A percentile compares a stretch with the other conserved stretches of the same genome.
phyloP scores from a whole-genome alignment of 2,329 filamentous ascomycete species.

The Parafenestella ontariensis region DNA sequence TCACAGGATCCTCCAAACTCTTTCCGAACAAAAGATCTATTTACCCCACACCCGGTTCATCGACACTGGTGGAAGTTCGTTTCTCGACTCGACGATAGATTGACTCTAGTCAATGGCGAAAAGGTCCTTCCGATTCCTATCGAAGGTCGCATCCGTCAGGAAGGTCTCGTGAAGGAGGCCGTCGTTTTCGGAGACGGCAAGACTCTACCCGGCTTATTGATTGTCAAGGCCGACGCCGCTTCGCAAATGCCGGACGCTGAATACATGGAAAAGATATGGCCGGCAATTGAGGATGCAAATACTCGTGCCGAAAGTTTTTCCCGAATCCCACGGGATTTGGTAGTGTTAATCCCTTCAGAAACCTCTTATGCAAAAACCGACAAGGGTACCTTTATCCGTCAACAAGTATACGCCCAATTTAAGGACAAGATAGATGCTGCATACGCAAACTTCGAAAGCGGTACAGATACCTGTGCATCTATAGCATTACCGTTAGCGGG shows the following conservation, averaged over 20 bases:
- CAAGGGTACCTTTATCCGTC: constrained; percentile 64
- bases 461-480: constrained; percentile 21
- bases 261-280: constrained; percentile 58
- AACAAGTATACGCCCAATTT: constrained; percentile 59
- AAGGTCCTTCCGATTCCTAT: constrained; percentile 58
- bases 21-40: constrained; percentile 60
- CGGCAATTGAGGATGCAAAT: constrained; percentile 61
- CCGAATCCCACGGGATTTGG: constrained; percentile 60
- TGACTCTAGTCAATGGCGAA: constrained; percentile 59
- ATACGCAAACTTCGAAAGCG: constrained; percentile 47
- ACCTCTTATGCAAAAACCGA: constrained; percentile 61
- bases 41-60: constrained; percentile 53
- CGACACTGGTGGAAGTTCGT: constrained; percentile 57
- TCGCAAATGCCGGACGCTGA: constrained; percentile 53
- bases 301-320: constrained; percentile 59
- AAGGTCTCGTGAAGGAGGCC: constrained; percentile 61
- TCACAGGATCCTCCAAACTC: constrained; percentile 52
- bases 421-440: constrained; percentile 55
- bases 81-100: constrained; percentile 55
- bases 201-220: constrained; percentile 60
- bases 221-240: constrained; percentile 59
- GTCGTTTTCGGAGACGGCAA: constrained; percentile 65
- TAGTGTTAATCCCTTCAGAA: constrained; percentile 57
- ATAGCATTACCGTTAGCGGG: constrained; percentile 38
- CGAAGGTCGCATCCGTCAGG: constrained; percentile 63